These are phyloP conservation scores for Tephrocybe sp. DNA, from an alignment of 768 basidiomycete species.

Conservation along the genomic window DNA sequence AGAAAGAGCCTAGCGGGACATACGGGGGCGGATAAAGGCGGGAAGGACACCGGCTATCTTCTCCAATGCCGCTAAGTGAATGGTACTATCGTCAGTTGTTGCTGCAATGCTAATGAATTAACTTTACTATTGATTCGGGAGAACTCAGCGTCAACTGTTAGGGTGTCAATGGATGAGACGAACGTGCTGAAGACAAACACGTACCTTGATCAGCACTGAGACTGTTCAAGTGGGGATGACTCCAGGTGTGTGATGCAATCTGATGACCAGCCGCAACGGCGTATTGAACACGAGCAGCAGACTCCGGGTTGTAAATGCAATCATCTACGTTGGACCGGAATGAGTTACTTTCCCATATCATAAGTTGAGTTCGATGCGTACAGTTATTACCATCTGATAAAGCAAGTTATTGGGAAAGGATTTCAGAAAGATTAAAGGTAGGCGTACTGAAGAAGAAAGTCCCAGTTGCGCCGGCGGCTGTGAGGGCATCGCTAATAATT, in stretches of 20 bases:
- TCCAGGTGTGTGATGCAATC: conserved; percentile 51
- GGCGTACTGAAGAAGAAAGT: conserved; percentile 37
- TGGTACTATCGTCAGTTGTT: not conserved
- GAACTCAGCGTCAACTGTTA: conserved; percentile 31
- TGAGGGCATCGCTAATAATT: conserved; percentile 27
- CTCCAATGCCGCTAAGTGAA: conserved; percentile 31
- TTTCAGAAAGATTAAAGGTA: not conserved
- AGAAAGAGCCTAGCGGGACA: too few relatives aligned
- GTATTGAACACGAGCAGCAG: conserved; percentile 29
- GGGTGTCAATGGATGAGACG: not conserved
- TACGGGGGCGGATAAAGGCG: conserved; percentile 43
- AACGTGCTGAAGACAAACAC: not conserved
- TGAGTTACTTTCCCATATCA: not conserved
- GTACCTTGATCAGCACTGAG: conserved; percentile 17
- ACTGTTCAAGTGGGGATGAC: conserved; percentile 36
- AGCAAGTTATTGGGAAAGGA: not conserved
- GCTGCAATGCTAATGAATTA: not conserved
- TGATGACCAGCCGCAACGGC: conserved; percentile 41
- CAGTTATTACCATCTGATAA: conserved; percentile 20
- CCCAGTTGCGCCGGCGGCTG: conserved; percentile 23
- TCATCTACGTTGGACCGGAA: conserved; percentile 28
- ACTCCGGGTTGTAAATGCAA: conserved; percentile 37
- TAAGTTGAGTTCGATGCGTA: not conserved
- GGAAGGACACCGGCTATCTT: conserved; percentile 38
- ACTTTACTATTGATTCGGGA: conserved; percentile 29